Conservation (phyloP, 495 filamentous ascomycete species). For the Staphylotrichum tortipilum region DNA sequence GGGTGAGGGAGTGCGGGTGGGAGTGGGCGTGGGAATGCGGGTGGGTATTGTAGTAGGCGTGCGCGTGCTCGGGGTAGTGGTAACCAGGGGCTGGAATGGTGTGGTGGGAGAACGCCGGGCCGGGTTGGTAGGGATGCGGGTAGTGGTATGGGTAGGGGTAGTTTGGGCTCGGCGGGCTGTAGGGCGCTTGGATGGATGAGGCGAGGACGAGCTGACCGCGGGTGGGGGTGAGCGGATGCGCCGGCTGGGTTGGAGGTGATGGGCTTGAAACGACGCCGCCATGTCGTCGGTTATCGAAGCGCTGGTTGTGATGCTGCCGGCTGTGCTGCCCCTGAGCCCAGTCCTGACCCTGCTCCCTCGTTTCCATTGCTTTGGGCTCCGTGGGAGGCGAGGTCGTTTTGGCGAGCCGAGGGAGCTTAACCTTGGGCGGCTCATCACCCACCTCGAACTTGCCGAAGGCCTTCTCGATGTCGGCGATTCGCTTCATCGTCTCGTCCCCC, state of each 20-base stretch:
- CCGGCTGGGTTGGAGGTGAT: too few species aligned
- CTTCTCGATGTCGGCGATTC: slow-evolving; percentile 11
- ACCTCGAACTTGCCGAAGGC: slow-evolving; percentile 9
- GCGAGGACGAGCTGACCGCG: too few species aligned
- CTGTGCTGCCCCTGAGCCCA: neutral
- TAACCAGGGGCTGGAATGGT: neutral
- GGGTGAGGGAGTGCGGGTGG: neutral
- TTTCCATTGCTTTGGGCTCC: neutral
- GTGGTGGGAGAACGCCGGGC: neutral
- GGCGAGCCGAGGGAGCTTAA: neutral
- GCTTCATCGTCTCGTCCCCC: neutral
- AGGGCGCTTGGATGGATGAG: too few species aligned
- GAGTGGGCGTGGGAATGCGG: neutral
- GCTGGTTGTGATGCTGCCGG: neutral
- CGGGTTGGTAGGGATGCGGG: too few species aligned
- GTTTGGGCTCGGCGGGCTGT: too few species aligned
- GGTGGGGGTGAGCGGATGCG: too few species aligned
- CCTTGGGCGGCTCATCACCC: neutral
- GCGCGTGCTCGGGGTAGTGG: neutral
- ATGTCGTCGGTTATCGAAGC: neutral
- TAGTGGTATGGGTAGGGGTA: too few species aligned
- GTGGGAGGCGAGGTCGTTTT: neutral
- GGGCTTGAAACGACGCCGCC: neutral
- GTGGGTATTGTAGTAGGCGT: neutral
- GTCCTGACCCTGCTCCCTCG: neutral